Base-by-base conservation (phyloP, 805 yeast genomes). In the Candida alai region DNA sequence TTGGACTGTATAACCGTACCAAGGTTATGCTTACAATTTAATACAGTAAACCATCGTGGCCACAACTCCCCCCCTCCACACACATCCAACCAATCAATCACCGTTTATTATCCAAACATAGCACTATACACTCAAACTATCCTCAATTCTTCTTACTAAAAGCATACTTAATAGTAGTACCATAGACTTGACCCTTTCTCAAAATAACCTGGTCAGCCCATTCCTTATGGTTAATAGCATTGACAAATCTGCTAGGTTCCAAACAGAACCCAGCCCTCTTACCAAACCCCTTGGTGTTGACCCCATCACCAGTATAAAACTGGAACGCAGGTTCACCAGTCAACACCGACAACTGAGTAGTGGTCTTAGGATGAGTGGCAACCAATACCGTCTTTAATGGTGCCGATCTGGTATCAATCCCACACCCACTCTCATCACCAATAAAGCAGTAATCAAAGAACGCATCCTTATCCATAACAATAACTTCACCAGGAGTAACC, bases 241-340 rank as follows among this genome's bases (percentile, higher is more conserved):
- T 67, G 23, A 76, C 65, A 49, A 61, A 78, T 48, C 85, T 62
- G 18, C 74, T 67, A 21, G 83, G 78, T 54, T 80, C 87, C 23
- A 78, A 60, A 43, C 82, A 77, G 54, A 80, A 70, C 3, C 84
- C 85, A 34, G 70, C 52, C 43, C 70, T 52, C 62, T 69, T 34
- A 44, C 52, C 45, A 42, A 52, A 52, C 8, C 56, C 65, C 14
- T 58, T 55, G 22, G 65, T 64, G 34, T 62, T 45, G 28, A 71
- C 63, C 34, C 62, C 60, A 45, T 73, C 78, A 15, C 83, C 84
- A 19, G 84, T 77, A 55, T 79, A 80, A 25, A 80, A 60, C 52
- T 78, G 84, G 62, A 74, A 77, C 2, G 77, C 60, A 5, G 86
- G 87, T 39, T 80, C 87, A 3, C 86, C 80, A 6, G 83, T 63